These are phyloP conservation scores for Xerocomus minutiporus DNA, from an alignment of 1,284 basidiomycete genomes.

Conservation along the genomic window DNA sequence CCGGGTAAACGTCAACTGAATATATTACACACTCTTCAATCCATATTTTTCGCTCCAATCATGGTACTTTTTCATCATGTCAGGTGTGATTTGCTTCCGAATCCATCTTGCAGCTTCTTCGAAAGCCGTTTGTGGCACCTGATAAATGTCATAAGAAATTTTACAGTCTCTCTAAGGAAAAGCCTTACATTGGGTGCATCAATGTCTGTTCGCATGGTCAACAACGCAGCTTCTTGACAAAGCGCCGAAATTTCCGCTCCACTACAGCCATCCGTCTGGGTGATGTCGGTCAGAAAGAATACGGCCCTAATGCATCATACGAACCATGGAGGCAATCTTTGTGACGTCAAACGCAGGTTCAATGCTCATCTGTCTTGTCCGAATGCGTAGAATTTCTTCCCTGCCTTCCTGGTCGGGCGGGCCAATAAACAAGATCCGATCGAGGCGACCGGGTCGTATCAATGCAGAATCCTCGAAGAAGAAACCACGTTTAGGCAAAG, in stretches of 20 bases:
- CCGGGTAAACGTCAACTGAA: too few species aligned
- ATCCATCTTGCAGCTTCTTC: conserved; percentile 69
- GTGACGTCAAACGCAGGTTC: conserved; percentile 65
- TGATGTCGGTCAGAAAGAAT: conserved; percentile 9
- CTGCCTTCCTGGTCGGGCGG: conserved; percentile 81
- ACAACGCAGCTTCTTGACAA: conserved; percentile 93
- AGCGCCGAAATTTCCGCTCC: conserved; percentile 91
- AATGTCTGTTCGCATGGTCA: conserved; percentile 81
- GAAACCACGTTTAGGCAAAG: neutral
- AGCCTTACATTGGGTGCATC: conserved; percentile 66
- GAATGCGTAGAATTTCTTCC: conserved; percentile 80
- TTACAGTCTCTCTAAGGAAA: neutral
- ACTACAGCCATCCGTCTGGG: conserved; percentile 88
- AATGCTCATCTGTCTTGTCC: conserved; percentile 77
- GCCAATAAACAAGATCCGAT: conserved; percentile 92
- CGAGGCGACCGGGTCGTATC: conserved; percentile 93
- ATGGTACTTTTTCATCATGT: conserved; percentile 70
- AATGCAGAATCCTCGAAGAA: conserved; percentile 79
- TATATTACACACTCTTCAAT: conserved; percentile 3
- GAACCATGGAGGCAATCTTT: conserved; percentile 72
- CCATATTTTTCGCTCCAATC: conserved; percentile 52
- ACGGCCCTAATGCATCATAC: neutral
- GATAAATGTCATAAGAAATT: conserved; percentile 2
- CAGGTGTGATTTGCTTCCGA: conserved; percentile 81
- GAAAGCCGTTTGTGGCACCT: conserved; percentile 79